Evolutionary conservation across 2,329 filamentous ascomycete genomes (phyloP), one percentile per base, ranked within the genome.

Genomic region (Zymoseptoria passerinii): DNA sequence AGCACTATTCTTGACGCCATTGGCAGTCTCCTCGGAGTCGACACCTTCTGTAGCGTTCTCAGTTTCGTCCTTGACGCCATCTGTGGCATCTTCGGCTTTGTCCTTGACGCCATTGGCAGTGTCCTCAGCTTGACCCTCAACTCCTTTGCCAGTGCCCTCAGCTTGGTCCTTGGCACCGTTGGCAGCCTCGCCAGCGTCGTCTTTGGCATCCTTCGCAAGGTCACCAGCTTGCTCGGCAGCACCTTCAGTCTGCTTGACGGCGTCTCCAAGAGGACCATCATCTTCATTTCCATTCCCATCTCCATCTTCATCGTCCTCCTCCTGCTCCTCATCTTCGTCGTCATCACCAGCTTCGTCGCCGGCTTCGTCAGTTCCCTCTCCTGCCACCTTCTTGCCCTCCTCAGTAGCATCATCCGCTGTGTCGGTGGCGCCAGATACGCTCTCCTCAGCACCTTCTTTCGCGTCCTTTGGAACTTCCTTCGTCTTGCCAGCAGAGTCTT

Each of bases 401-500:
- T 71, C 68, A 28, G 65, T 62, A 53, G 63, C 67, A 19, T 71
- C 67, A 19, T 70, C 70, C 29, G 68, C 69, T 50, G 66, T 67
- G 27, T 70, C 67, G 40, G 68, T 54, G 27, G 65, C 66, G 50
- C 67, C 66, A 18, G 68, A 64, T 16, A 67, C 73, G 48, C 68
- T 68, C 18, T 74, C 70, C 44, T 75, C 62, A 5, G 65, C 71
- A 53, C 67, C 70, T 35, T 71, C 66, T 44, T 68, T 67, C 19
- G 66, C 66, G 10, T 74, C 71, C 23, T 67, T 63, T 4, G 70
- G 68, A 40, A 18, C 58, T 52, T 57, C 53, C 48, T 53, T 57
- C 40, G 53, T 50, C 53, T 55, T 51, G n/a, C 72, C 69, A 52
- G 69, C 67, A 19, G 70, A 69, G 49, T 76, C 74, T 58, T 75